Base-by-base conservation (phyloP, 257 asterid genomes). In the Haberlea rhodopensis region DNA sequence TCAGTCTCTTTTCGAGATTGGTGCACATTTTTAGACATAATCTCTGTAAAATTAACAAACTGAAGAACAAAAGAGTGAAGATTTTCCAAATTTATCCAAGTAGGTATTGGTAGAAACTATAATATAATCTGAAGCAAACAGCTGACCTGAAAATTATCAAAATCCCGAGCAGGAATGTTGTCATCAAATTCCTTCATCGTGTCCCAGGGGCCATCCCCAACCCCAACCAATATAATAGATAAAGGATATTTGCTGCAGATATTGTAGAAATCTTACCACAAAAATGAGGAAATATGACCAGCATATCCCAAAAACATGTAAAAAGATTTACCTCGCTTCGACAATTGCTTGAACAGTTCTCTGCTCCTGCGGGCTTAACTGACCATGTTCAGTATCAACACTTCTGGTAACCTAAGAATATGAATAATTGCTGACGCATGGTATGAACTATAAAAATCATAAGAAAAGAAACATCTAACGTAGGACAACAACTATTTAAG, bases 121-220 rank as follows among this genome's bases (percentile, higher is more conserved):
- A 13, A 20, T 4, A 48, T 59, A 28, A 54, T 66, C 19, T 9
- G 60, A 54, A 55, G 57, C 66, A 48, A 66, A 62, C 53, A 23
- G 48, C 78, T 48, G 23, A 85, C 97, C 87, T 90, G 97, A 65
- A 90, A 87, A 78, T 90, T 90, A 71, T 90, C 97, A 0, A 90
- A 90, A 57, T 81, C 95, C 19, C 96, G 75, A 6, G 90, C 83
- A 28, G 97, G 97, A 70, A 90, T 84, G 69, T 87, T 87, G 73
- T 90, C 97, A 57, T 90, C 97, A 63, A 90, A 90, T 75, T 90
- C 96, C 70, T 71, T 76, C 97, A 90, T 90, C 92, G 83, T 85
- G 70, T 87, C 96, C 97, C 97, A 90, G 2, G 97, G 97, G 65
- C 97, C 97, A 71, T 90, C 97, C 59, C 97, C 97, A 69, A 90